Conservation (phyloP, 306 rosid species). For the Citrullus colocynthis region DNA sequence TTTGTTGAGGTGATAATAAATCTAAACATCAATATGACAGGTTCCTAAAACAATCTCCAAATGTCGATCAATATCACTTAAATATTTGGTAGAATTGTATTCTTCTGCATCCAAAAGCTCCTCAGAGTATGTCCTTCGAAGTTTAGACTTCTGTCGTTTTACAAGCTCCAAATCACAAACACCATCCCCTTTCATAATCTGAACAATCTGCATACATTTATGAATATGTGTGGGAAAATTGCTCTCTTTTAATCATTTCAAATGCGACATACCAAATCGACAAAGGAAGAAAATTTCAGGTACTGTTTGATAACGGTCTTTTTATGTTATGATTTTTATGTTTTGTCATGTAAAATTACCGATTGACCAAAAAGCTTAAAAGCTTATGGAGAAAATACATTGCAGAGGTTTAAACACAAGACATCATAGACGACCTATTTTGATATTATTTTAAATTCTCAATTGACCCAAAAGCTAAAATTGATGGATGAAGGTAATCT, state of each 20-base stretch:
- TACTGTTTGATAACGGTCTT: no score
- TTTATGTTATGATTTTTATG: no score
- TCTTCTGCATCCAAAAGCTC: conserved; percentile 81
- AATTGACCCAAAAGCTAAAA: no score
- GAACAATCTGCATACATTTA: conserved; percentile 35
- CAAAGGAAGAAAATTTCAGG: no score
- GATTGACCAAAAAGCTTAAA: no score
- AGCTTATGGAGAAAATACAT: no score
- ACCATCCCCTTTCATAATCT: conserved; percentile 44
- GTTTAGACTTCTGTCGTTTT: conserved; percentile 35
- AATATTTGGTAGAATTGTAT: conserved; percentile 61
- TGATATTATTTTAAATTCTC: no score
- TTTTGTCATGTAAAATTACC: no score
- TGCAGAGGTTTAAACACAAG: no score
- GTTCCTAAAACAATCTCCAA: conserved; percentile 40
- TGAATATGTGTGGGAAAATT: neutral
- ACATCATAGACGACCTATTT: no score
- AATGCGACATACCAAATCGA: neutral
- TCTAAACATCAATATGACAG: conserved; percentile 4
- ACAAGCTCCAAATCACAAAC: conserved; percentile 13
- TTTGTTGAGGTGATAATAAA: neutral
- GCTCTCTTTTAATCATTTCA: neutral
- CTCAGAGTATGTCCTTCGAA: conserved; percentile 60
- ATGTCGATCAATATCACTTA: conserved; percentile 37
- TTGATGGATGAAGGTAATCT: no score